phyloP scores from a whole-genome alignment of 2,329 filamentous ascomycete species.

The Ambrosiella beaveri region DNA sequence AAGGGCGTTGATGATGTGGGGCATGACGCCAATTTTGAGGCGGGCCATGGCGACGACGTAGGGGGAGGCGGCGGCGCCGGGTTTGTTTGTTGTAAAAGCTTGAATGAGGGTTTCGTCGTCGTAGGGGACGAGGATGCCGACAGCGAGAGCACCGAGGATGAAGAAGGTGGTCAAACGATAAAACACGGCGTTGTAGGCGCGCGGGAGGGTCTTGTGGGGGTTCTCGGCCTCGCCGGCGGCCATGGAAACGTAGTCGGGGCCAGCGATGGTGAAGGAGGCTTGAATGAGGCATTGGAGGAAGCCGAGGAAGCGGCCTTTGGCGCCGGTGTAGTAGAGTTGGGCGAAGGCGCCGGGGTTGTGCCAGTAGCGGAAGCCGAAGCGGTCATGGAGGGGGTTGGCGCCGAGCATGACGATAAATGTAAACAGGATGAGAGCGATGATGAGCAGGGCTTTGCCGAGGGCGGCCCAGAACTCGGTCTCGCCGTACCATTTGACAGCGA shows the following conservation, averaged over 20 bases:
- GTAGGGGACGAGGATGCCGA: conserved; percentile 55
- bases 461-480: conserved; percentile 64
- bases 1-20: conserved; percentile 57
- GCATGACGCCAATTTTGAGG: conserved; percentile 43
- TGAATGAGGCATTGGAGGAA: conserved; percentile 56
- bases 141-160: conserved; percentile 52
- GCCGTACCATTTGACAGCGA: conserved; percentile 59
- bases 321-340: conserved; percentile 44
- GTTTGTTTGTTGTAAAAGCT: conserved; percentile 39
- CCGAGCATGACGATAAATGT: conserved; percentile 74
- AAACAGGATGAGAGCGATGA: conserved; percentile 53
- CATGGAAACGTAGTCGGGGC: conserved; percentile 50
- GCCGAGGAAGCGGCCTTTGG: conserved; percentile 55
- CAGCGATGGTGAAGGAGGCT: conserved; percentile 50
- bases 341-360: conserved; percentile 52
- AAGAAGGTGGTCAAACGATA: conserved; percentile 63
- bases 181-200: conserved; percentile 63
- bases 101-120: conserved; percentile 43
- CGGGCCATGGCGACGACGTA: conserved; percentile 51
- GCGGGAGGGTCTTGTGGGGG: conserved; percentile 50
- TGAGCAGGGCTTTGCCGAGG: conserved; percentile 53
- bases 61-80: conserved; percentile 52
- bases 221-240: conserved; percentile 58
- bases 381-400: conserved; percentile 55
- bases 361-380: conserved; percentile 56